Conservation (phyloP, 2,329 filamentous ascomycete species). For the Pseudogymnoascus sp. region DNA sequence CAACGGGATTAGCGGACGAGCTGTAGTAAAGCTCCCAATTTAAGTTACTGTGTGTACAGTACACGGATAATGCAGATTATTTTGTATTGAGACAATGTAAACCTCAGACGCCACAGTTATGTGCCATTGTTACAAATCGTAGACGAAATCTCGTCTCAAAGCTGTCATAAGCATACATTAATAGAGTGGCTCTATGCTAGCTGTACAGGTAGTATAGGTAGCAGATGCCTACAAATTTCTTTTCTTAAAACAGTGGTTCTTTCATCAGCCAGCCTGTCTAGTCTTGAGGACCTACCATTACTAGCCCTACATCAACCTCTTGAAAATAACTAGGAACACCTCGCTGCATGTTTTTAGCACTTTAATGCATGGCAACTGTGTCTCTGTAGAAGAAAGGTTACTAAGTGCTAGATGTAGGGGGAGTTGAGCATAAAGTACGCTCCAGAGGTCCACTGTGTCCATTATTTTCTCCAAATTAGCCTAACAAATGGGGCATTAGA, state of each 20-base stretch:
- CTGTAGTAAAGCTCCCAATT: not conserved
- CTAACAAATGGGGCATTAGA: not conserved
- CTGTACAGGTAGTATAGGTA: not conserved
- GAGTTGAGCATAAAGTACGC: too few relatives aligned
- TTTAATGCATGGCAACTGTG: too few relatives aligned
- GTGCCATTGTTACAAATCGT: not conserved
- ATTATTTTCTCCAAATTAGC: not conserved
- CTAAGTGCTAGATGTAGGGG: too few relatives aligned
- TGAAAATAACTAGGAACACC: too few relatives aligned
- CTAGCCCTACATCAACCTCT: too few relatives aligned
- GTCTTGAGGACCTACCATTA: not conserved
- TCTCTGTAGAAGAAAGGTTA: too few relatives aligned
- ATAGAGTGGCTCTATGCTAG: not conserved
- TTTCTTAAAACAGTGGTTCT: too few relatives aligned
- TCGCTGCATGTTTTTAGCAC: too few relatives aligned
- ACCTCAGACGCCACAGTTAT: not conserved
- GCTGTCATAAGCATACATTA: not conserved
- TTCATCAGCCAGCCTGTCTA: not conserved
- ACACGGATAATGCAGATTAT: not conserved
- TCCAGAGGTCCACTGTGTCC: too few relatives aligned
- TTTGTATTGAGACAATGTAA: not conserved
- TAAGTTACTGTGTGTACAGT: not conserved
- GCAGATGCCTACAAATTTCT: not conserved
- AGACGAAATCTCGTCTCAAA: not conserved
- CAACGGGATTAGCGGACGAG: slow-evolving; percentile 4